Evolutionary conservation across 208 protist species (phyloP), one percentile per base, ranked within the genome.

Genomic region (Trypanosoma rangeli): DNA sequence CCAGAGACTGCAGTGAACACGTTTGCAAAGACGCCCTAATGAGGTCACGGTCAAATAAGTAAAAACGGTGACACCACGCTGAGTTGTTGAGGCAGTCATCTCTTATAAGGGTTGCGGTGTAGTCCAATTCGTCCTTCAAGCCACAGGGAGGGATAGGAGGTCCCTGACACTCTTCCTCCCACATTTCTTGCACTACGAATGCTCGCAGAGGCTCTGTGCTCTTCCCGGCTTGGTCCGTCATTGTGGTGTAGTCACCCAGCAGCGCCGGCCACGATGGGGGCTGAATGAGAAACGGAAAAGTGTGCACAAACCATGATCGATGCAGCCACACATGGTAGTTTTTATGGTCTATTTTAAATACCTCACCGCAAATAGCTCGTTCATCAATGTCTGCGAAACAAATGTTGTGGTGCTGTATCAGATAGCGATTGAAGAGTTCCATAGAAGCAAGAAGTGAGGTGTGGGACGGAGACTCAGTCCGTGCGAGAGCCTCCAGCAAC

Each of bases 261-360:
- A 74, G 61, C 24, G 42, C 39, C 16, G 57, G 42, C 79, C 74
- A 78, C 9, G 42, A 65, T n/a, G 88, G 85, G 1, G 73, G 82
- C 35, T 70, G 28, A 22, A 89, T 22, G 52, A 89, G 78, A 54
- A 94, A 94, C 29, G 79, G 64, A 66, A 92, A 82, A 0, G 77
- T 67, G 57, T 86, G 80, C 29, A 94, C 31, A 71, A 86, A 90
- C 82, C 87, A 90, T 5, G 80, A 59, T 22, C 89, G 82, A 68
- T 95, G 82, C 31, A 86, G 66, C 90, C 90, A 95, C 5, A 83
- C 83, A 66, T 95, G 90, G 64, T 94, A 95, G 75, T 95, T 93
- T 56, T 95, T 95, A 48, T 67, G 50, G 64, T 95, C 87, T 20
- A 74, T 29, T 39, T 65, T 59, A 12, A 93, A 69, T 24, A 90